Base-by-base conservation (phyloP, 2,329 filamentous ascomycete genomes). In the Fusarium floridanum region DNA sequence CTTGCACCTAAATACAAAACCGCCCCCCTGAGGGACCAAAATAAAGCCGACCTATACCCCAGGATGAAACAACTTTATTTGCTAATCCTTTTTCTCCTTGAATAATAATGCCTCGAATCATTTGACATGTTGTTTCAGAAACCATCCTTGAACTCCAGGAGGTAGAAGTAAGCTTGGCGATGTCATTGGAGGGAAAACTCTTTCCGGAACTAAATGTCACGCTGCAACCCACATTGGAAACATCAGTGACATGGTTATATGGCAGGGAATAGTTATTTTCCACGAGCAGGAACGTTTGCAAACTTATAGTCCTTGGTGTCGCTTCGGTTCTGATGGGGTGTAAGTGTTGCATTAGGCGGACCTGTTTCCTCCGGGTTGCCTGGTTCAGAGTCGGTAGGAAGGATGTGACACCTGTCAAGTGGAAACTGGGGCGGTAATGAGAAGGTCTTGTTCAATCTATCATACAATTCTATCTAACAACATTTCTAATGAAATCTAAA, bases 111-210 rank as follows among this genome's bases (percentile, higher is more conserved):
- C 60, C 48, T 56, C 37, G 65, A 67, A 67, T 64, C 59, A 24
- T 34, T 39, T 39, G 48, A 8, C 17, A 29, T 17, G 24, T 37
- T 64, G 65, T 67, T 64, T 57, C 65, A 57, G 57, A 12, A 12
- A 12, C 27, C 24, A 32, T 39, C 9, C 37, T 34, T 34, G 14
- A 32, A 37, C 14, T 14, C 6, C 22, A 53, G 14, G 39, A 45
- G 20, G 20, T 34, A 34, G 50, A 32, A 55, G 29, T 1, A 5
- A 9, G n/a, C 20, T 22, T 4, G 6, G 32, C 16, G 10, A 36
- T 14, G 27, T 27, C 4, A 57, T 67, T 67, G 65, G 65, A 67
- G 65, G 65, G 48, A 67, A 57, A 67, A 57, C 7, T 64, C 12
- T 8, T 2, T 10, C 60, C 29, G 27, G 29, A n/a, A 41, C 56